Percentiles rank a stretch among this genome's conserved stretches.
phyloP scores from a whole-genome alignment of 169 alveolate species.

The Cytauxzoon felis region DNA sequence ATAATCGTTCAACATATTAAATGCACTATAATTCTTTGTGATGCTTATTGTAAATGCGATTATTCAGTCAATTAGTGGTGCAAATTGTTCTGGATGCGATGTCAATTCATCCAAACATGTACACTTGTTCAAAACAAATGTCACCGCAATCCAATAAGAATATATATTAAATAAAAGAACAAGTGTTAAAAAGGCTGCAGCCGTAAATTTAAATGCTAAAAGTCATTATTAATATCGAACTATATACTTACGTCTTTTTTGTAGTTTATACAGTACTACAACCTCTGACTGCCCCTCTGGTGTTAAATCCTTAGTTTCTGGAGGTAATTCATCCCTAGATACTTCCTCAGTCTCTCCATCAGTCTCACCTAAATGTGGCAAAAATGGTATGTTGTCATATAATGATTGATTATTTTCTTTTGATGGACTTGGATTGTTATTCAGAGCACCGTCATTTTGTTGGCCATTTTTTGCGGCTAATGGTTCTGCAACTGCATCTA shows the following conservation, averaged over 20 bases:
- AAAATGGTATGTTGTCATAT: conserved; percentile 49
- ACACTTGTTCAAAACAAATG: conserved; percentile 61
- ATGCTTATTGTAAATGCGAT: not conserved
- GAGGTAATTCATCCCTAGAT: conserved; percentile 61
- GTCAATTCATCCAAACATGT: conserved; percentile 54
- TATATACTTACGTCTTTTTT: conserved; percentile 52
- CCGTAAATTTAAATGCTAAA: conserved; percentile 51
- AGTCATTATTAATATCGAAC: not conserved
- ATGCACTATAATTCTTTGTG: not conserved
- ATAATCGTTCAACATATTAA: not conserved
- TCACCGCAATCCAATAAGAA: conserved; percentile 59
- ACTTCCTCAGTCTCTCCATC: conserved; percentile 69
- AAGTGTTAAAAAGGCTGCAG: conserved; percentile 42
- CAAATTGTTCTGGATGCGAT: conserved; percentile 59
- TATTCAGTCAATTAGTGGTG: conserved; percentile 52
- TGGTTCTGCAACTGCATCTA: not conserved
- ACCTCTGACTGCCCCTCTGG: conserved; percentile 62
- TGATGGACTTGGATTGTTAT: not conserved
- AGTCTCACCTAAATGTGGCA: conserved; percentile 63
- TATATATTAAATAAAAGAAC: conserved; percentile 43
- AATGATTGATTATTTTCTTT: conserved; percentile 11
- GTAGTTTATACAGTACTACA: conserved; percentile 57
- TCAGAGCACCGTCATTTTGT: not conserved
- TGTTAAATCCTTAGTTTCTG: conserved; percentile 53
- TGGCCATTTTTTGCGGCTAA: not conserved